These are phyloP conservation scores for Lenzites betulinus DNA, from an alignment of 768 basidiomycete genomes.

Conservation along the genomic window DNA sequence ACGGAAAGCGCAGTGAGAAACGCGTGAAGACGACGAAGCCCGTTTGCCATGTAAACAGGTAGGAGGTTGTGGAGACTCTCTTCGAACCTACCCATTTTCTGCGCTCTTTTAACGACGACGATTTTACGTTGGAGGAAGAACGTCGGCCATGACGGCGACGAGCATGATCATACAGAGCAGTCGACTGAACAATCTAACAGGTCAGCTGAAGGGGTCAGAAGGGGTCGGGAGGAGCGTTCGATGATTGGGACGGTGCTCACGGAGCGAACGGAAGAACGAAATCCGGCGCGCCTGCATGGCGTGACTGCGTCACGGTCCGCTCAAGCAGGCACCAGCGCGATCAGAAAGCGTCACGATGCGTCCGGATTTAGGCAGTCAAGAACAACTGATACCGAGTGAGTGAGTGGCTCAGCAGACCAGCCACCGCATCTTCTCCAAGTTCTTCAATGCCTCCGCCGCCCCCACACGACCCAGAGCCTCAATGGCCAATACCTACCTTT, in stretches of 20 bases:
- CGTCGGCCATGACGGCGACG: neutral
- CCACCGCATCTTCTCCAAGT: neutral
- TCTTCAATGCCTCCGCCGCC: conserved; percentile 29
- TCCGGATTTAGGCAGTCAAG: neutral
- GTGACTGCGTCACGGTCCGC: neutral
- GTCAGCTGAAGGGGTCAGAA: conserved; percentile 20
- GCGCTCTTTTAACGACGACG: conserved; percentile 1
- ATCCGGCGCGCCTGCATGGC: neutral
- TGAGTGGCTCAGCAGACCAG: neutral
- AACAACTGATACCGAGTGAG: neutral
- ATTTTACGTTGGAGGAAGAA: neutral
- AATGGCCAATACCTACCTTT: conserved; percentile 60
- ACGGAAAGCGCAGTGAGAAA: conserved; percentile 7
- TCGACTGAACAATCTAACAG: neutral
- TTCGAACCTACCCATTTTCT: neutral
- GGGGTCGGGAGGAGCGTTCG: neutral
- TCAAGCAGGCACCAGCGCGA: neutral
- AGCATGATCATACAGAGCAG: neutral
- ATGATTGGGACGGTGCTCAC: neutral
- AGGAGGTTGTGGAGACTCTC: neutral
- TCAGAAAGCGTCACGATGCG: neutral
- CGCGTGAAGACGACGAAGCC: conserved; percentile 10
- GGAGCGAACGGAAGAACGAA: conserved; percentile 3
- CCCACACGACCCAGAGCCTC: conserved; percentile 26
- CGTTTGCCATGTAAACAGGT: conserved; percentile 15